phyloP scores from a whole-genome alignment of 2,329 filamentous ascomycete species.

The Aspergillus piperis region DNA sequence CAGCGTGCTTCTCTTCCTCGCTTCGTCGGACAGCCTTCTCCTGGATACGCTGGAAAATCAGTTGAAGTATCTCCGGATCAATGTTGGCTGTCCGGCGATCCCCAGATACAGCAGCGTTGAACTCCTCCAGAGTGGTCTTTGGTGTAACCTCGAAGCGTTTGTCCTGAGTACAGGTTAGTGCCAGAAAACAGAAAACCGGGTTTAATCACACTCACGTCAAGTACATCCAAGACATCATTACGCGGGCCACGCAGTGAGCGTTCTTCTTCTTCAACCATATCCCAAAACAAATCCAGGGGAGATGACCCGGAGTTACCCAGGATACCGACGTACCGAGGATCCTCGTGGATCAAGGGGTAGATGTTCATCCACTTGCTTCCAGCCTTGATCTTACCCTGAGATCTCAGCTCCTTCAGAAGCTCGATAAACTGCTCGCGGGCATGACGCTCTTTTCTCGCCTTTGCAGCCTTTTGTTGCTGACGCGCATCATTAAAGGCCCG shows the following conservation, averaged over 20 bases:
- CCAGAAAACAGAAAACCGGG: background rate
- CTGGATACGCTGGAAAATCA: slow-evolving; percentile 85
- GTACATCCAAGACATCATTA: slow-evolving; percentile 82
- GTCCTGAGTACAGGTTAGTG: slow-evolving; percentile 62
- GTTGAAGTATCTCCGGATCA: slow-evolving; percentile 72
- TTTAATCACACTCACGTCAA: slow-evolving; percentile 66
- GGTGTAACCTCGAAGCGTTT: slow-evolving; percentile 87
- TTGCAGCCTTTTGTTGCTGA: slow-evolving; percentile 82
- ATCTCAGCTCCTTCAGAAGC: slow-evolving; percentile 72
- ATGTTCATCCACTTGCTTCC: slow-evolving; percentile 88
- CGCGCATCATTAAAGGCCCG: slow-evolving; percentile 86
- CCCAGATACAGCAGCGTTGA: slow-evolving; percentile 76
- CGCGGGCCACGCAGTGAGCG: slow-evolving; percentile 76
- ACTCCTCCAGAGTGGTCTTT: slow-evolving; percentile 86
- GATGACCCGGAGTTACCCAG: slow-evolving; percentile 81
- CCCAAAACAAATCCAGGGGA: slow-evolving; percentile 93
- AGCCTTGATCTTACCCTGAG: slow-evolving; percentile 79
- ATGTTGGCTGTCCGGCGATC: slow-evolving; percentile 88
- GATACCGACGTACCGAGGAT: slow-evolving; percentile 80
- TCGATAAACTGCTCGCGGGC: slow-evolving; percentile 77
- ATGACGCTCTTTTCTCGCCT: slow-evolving; percentile 79
- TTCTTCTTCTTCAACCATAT: slow-evolving; percentile 91
- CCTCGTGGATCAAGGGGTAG: slow-evolving; percentile 71
- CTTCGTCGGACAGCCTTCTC: slow-evolving; percentile 80
- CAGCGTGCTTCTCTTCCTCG: slow-evolving; percentile 79